Evolutionary conservation across 2,329 filamentous ascomycete genomes (phyloP), one percentile per base, ranked within the genome.

Genomic region (Verticillium nonalfalfae): DNA sequence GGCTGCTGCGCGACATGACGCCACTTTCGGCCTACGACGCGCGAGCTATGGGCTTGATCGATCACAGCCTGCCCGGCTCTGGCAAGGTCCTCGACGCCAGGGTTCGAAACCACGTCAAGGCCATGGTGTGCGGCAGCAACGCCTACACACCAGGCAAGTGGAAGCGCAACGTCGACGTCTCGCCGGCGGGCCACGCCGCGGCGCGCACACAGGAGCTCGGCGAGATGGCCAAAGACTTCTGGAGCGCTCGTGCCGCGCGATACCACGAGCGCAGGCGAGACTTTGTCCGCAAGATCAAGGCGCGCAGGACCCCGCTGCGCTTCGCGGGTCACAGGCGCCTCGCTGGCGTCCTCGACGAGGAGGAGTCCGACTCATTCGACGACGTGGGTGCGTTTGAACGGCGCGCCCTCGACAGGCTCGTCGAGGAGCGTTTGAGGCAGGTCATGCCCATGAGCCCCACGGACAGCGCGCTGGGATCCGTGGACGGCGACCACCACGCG

Each of bases 141-240:
- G 45, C 58, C 13, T 63, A 62, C 26, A 55, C 33, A 7, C 64
- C 63, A 1, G 66, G 61, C 4, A 36, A 38, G 39, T 78, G 76
- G 75, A 78, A 77, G 63, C 62, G 61, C 36, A 70, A 69, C 21
- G 66, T 72, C 9, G 71, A 77, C 57, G 62, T 76, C 14, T 71
- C 73, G 0, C 60, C 70, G 0, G 60, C 69, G 1, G 70, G 69
- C 1, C 70, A 77, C 6, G 72, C 73, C 1, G 65, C 62, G 4
- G 71, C 72, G 2, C 70, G 76, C 33, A 72, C 72, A 0, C 63
- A 67, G 10, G 76, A 78, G 66, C 70, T 78, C 0, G 72, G 70
- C 6, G 72, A 78, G 62, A 77, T 78, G 75, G 68, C 72, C 40
- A 73, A 74, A 57, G 76, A 78, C 67, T 78, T 78, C 65, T 78